Percentiles rank a stretch among this genome's conserved stretches.
Evolutionary conservation across 345 rosid species (phyloP).

Genomic region (Firmiana major): DNA sequence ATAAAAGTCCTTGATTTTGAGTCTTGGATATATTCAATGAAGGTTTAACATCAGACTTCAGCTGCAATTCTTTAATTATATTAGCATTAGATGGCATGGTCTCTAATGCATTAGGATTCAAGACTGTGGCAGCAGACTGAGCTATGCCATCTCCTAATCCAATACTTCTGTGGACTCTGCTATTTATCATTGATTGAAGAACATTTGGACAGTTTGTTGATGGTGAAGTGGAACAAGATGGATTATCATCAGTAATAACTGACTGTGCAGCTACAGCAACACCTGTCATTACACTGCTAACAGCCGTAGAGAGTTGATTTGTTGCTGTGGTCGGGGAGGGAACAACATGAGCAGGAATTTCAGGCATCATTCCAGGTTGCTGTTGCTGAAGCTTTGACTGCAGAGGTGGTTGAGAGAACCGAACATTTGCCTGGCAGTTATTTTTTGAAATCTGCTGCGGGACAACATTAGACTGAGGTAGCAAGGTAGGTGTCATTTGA

Average conservation of each 20-base stretch:
- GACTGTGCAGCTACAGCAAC: conserved; percentile 45
- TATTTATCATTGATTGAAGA: conserved; percentile 30
- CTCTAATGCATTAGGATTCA: conserved; percentile 41
- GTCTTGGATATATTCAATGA: conserved; percentile 45
- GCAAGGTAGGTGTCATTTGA: conserved; percentile 32
- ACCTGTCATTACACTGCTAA: conserved; percentile 31
- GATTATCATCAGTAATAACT: conserved; percentile 51
- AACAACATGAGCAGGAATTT: conserved; percentile 38
- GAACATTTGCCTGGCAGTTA: conserved; percentile 34
- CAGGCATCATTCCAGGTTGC: conserved; percentile 38
- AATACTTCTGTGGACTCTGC: conserved; percentile 28
- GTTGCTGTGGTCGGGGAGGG: conserved; percentile 22
- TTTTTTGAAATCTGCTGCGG: conserved; percentile 41
- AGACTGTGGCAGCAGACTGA: conserved; percentile 38
- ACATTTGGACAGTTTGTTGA: conserved; percentile 37
- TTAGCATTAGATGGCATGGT: conserved; percentile 31
- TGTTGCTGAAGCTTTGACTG: conserved; percentile 41
- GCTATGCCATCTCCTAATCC: conserved; percentile 42
- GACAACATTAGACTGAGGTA: conserved; percentile 35
- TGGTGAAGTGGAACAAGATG: conserved; percentile 61
- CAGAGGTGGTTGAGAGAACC: conserved; percentile 35
- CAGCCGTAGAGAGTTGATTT: conserved; percentile 34
- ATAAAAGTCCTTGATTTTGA: conserved; percentile 44
- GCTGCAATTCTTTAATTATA: conserved; percentile 37
- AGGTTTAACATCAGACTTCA: conserved; percentile 54